Percentiles rank a stretch among this genome's conserved stretches.
Evolutionary conservation across 352 stramenopile genomes (phyloP).

Genomic region (Globisporangium lucens): DNA sequence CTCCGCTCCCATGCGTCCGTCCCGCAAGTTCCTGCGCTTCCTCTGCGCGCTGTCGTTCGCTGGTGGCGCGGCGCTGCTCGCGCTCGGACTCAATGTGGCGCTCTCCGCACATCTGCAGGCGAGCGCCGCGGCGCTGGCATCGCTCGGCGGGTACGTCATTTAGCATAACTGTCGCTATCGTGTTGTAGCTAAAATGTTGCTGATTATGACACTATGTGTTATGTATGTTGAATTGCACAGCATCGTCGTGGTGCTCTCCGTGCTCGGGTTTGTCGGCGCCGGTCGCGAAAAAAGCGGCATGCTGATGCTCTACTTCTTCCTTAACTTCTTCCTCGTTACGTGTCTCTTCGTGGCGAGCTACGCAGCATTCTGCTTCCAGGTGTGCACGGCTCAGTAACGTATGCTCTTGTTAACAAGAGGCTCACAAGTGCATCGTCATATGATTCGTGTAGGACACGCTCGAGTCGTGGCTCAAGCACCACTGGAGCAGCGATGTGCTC

Average conservation of each 20-base stretch:
- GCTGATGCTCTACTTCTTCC: conserved; percentile 76
- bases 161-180: neutral
- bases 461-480: conserved; percentile 71
- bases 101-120: conserved; percentile 43
- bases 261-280: conserved; percentile 61
- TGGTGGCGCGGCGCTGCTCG: conserved; percentile 46
- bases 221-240: conserved; percentile 8
- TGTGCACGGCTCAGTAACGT: neutral
- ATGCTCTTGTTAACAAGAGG: neutral
- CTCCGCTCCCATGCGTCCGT: conserved; percentile 44
- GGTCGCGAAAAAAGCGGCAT: conserved; percentile 60
- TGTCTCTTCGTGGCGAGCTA: conserved; percentile 62
- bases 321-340: conserved; percentile 63
- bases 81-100: conserved; percentile 51
- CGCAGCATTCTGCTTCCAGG: conserved; percentile 60
- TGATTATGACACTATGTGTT: conserved; percentile 11
- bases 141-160: conserved; percentile 31
- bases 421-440: neutral
- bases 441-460: conserved; percentile 31
- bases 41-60: conserved; percentile 57
- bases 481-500: conserved; percentile 54
- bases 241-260: conserved; percentile 47
- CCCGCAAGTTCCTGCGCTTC: conserved; percentile 55
- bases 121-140: conserved; percentile 44
- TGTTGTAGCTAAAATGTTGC: neutral